phyloP scores from a whole-genome alignment of 352 stramenopile species.

The Phytophthora citrophthora region DNA sequence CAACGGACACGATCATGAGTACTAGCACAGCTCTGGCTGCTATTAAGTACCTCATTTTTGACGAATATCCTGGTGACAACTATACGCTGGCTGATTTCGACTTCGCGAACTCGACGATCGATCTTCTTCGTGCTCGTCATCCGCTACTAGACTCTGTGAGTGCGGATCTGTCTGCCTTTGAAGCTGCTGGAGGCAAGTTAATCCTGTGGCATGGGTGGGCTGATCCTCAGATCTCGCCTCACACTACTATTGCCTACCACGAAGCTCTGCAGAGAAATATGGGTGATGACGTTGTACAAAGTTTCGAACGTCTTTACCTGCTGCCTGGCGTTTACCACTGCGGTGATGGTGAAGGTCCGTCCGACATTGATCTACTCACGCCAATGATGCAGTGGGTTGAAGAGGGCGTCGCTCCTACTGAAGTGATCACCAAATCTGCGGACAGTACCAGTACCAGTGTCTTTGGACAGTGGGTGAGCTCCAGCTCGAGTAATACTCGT shows the following conservation, averaged over 20 bases:
- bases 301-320: conserved; percentile 35
- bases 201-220: conserved; percentile 47
- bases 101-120: conserved; percentile 49
- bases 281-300: conserved; percentile 21
- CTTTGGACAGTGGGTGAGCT: no score
- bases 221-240: conserved; percentile 44
- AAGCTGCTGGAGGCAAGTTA: conserved; percentile 35
- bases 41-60: conserved; percentile 51
- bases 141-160: conserved; percentile 38
- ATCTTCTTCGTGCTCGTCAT: conserved; percentile 38
- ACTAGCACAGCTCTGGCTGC: conserved; percentile 42
- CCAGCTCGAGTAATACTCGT: conserved; percentile 11
- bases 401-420: conserved; percentile 25
- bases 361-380: conserved; percentile 34
- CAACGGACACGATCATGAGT: conserved; percentile 46
- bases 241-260: conserved; percentile 43
- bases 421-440: conserved; percentile 31
- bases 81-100: conserved; percentile 49
- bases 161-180: conserved; percentile 34
- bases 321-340: conserved; percentile 48
- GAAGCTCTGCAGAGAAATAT: conserved; percentile 36
- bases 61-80: conserved; percentile 38
- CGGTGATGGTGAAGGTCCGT: conserved; percentile 35
- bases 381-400: conserved; percentile 49
- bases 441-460: neutral